Base-by-base conservation (phyloP, 78 protist genomes). In the Dictyostelium intermedium region DNA sequence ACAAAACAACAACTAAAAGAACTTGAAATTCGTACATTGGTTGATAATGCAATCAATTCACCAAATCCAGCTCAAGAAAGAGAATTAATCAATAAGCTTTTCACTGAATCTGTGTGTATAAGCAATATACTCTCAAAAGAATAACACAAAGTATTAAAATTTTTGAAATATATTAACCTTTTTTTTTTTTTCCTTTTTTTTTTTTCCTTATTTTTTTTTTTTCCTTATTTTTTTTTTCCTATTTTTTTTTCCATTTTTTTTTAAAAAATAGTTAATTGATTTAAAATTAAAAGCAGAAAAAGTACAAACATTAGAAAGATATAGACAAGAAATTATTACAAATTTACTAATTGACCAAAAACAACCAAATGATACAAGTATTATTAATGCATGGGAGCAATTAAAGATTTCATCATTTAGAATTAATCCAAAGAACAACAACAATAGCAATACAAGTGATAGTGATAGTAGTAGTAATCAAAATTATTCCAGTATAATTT, bases 21-120 rank as follows among this genome's bases (percentile, higher is more conserved):
- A 30, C 18, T 23, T 20, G 93, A 89, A 34, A 89, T 89, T 27
- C 82, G 82, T 47, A 39, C 69, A 16, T 80, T 89, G 18, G 83
- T 89, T 20, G 93, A 89, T 39, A 9, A 66, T 20, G 78, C 93
- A 23, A 80, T 89, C 25, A 43, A 79, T 10, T 34, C 70, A 7
- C 47, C 10, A 80, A 32, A 39, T 18, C 47, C 72, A 61, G 45
- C 82, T 32, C 77, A 70, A 37, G 82, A 61, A 20, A 89, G 72
- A 47, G 73, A 41, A 34, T 25, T 72, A 50, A 63, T 89, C 2
- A 60, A 89, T 53, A 25, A 41, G 34, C 34, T 89, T 32, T 89
- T 74, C n/a, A 45, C 81, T 25, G 74, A 79, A 66, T 66, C 93
- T 43, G 93, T 89, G 80, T 25, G n/a, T n/a, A n/a, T n/a, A n/a